Conservation (phyloP, 495 filamentous ascomycete genomes). For the Penicillium canescens region DNA sequence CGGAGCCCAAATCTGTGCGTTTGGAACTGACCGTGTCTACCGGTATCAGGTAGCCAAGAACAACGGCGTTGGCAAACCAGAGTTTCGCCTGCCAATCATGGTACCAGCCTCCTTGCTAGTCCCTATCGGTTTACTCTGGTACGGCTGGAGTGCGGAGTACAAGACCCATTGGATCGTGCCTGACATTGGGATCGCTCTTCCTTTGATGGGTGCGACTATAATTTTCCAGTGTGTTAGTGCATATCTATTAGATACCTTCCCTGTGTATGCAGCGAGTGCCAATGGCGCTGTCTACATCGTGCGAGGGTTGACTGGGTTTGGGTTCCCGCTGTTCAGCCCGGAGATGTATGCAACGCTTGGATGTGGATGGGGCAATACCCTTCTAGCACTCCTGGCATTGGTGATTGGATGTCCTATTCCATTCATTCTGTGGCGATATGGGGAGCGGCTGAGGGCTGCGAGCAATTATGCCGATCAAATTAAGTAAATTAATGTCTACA, state of each 20-base stretch:
- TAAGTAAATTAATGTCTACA: neutral
- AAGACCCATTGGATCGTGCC: conserved; percentile 62
- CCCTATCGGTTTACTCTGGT: conserved; percentile 60
- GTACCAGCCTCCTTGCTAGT: conserved; percentile 53
- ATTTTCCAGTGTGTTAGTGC: conserved; percentile 60
- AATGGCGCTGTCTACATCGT: conserved; percentile 61
- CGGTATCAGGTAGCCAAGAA: conserved; percentile 7
- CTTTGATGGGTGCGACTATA: conserved; percentile 53
- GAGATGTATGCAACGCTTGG: conserved; percentile 47
- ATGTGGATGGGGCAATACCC: conserved; percentile 55
- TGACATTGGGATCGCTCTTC: conserved; percentile 61
- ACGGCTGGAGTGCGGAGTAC: conserved; percentile 61
- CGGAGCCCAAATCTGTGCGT: conserved; percentile 53
- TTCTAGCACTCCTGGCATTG: conserved; percentile 47
- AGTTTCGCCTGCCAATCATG: conserved; percentile 63
- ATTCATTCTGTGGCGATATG: conserved; percentile 46
- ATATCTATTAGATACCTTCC: conserved; percentile 67
- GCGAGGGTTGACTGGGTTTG: conserved; percentile 61
- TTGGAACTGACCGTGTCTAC: conserved; percentile 10
- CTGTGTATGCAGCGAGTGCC: conserved; percentile 63
- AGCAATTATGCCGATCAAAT: conserved; percentile 8
- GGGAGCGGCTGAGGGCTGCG: neutral
- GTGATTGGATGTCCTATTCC: conserved; percentile 50
- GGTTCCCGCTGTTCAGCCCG: conserved; percentile 68
- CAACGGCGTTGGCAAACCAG: conserved; percentile 36